Evolutionary conservation across 495 filamentous ascomycete genomes (phyloP).

Genomic region (Neurospora sp.): DNA sequence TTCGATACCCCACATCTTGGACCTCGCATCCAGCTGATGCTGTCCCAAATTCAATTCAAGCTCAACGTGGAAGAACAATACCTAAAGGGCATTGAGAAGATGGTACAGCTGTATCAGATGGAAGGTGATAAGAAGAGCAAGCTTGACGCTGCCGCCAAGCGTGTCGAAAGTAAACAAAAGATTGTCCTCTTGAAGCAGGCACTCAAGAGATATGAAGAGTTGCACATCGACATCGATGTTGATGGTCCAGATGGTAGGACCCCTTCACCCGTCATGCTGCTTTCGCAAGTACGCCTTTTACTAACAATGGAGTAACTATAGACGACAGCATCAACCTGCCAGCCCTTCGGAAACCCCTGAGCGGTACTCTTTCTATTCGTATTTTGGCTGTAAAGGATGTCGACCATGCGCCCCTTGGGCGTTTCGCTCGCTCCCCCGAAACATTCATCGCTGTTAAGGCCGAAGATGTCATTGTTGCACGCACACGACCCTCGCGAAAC

Average conservation of each 20-base stretch:
- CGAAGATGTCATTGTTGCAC: constrained; percentile 79
- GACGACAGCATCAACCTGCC: constrained; percentile 96
- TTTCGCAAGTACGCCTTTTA: neutral
- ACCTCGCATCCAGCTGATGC: constrained; percentile 96
- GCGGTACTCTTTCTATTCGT: constrained; percentile 75
- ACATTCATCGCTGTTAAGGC: constrained; percentile 94
- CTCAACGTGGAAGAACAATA: constrained; percentile 98
- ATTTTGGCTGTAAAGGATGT: constrained; percentile 87
- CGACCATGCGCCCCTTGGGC: constrained; percentile 78
- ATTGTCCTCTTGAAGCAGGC: constrained; percentile 93
- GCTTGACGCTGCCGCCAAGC: constrained; percentile 76
- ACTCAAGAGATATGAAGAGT: constrained; percentile 91
- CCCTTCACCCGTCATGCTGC: neutral
- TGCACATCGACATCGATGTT: constrained; percentile 88
- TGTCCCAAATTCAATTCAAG: constrained; percentile 98
- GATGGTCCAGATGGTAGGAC: constrained; percentile 75
- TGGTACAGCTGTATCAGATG: constrained; percentile 95
- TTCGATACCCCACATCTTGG: constrained; percentile 93
- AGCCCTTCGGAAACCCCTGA: constrained; percentile 86
- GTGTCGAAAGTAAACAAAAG: constrained; percentile 94
- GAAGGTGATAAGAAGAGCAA: constrained; percentile 96
- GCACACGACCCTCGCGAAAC: constrained; percentile 76
- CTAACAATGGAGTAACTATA: constrained; percentile 23
- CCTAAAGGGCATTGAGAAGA: constrained; percentile 98
- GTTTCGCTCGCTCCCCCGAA: constrained; percentile 84